Evolutionary conservation across 441 rosid genomes (phyloP), one percentile per base, ranked within the genome.

Genomic region (Pelargonium citronellum): DNA sequence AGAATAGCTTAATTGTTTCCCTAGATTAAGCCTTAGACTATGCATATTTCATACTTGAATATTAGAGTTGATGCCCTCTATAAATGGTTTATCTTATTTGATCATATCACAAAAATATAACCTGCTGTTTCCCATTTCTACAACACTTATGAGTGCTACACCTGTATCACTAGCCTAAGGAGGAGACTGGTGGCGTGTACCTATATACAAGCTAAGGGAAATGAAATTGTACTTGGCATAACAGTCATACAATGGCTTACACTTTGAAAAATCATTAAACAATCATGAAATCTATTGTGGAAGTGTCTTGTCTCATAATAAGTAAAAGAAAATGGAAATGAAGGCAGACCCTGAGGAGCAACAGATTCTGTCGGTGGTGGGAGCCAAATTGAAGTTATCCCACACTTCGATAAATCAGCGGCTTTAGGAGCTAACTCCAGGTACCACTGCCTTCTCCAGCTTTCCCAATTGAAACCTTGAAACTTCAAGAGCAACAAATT

Each of bases 391-490:
- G 85, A 77, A 13, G 87, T 84, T 20, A 84, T 69, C 68, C 85
- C 85, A 39, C 77, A 70, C 53, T 68, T 67, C 58, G 85, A 80
- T 73, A 84, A 75, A 82, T 84, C 87, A 71, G 84, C 81, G 62
- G 84, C 80, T 74, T 84, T 84, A 39, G 75, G 27, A 68, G 87
- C 87, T 69, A 84, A 74, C n/a, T 84, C 87, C 69, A 73, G 67
- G 73, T 84, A 84, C 87, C 87, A 84, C 60, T 69, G 72, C 75
- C 80, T 80, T 79, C 85, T 82, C 84, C 87, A 84, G 70, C 87
- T 84, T 80, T 84, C 87, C 87, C 87, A 82, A 43, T 84, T 84
- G 77, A 84, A 84, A 71, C 81, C 87, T 84, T 84, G 87, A 68
- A 84, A 79, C 87, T 84, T 81, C 69, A 75, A 57, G 44, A 77